Conservation (phyloP, 2,329 filamentous ascomycete genomes). For the Paraphaeosphaeria sporulosa region DNA sequence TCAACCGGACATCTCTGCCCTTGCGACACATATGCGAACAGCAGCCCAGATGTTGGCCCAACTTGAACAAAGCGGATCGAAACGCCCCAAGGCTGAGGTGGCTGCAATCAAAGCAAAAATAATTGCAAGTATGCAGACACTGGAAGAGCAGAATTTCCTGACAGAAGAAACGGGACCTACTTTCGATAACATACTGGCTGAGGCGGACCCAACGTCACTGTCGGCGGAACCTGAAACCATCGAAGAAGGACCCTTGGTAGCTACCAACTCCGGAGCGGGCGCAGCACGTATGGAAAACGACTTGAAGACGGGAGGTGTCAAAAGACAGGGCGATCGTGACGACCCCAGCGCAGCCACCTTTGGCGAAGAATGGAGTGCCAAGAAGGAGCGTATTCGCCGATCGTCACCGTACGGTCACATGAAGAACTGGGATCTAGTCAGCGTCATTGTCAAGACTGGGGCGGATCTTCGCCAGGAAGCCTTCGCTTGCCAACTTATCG, state of each 20-base stretch:
- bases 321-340: constrained; percentile 81
- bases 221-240: constrained; percentile 61
- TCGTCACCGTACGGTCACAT: constrained; percentile 87
- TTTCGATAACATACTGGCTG: constrained; percentile 83
- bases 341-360: constrained; percentile 87
- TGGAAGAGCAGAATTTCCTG: constrained; percentile 86
- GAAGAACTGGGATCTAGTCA: constrained; percentile 88
- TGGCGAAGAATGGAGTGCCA: constrained; percentile 84
- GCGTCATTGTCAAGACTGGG: constrained; percentile 87
- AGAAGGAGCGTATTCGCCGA: constrained; percentile 83
- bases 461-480: constrained; percentile 84
- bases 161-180: constrained; percentile 75
- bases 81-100: constrained; percentile 80
- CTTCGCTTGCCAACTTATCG: constrained; percentile 85
- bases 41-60: constrained; percentile 88
- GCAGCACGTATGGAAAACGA: constrained; percentile 89
- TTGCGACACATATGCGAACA: constrained; percentile 87
- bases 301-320: constrained; percentile 83
- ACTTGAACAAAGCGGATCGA: constrained; percentile 79
- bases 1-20: constrained; percentile 80
- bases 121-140: constrained; percentile 86
- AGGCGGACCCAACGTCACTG: constrained; percentile 64
- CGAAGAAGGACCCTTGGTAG: constrained; percentile 61
- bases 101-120: constrained; percentile 86
- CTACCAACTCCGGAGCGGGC: constrained; percentile 73